phyloP scores from a whole-genome alignment of 768 basidiomycete genomes.

The Coprinellus micaceus region DNA sequence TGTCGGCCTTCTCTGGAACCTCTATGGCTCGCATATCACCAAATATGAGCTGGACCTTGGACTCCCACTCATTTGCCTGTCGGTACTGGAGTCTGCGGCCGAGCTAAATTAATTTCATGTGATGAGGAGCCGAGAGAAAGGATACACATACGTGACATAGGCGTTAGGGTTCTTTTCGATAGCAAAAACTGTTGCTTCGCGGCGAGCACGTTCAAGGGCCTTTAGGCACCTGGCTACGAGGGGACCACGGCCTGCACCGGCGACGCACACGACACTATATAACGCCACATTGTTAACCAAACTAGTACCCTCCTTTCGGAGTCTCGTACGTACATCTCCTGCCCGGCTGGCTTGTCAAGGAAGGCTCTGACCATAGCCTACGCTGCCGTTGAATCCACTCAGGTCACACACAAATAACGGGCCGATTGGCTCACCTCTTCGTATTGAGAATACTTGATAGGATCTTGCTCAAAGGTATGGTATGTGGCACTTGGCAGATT shows the following conservation, averaged over 20 bases:
- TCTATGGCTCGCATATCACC: slow-evolving; percentile 90
- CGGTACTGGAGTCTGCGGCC: slow-evolving; percentile 76
- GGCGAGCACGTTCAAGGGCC: slow-evolving; percentile 66
- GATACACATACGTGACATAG: slow-evolving; percentile 71
- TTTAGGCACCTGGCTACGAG: slow-evolving; percentile 80
- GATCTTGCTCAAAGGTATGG: slow-evolving; percentile 97
- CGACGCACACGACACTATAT: slow-evolving; percentile 78
- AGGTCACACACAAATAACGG: slow-evolving; percentile 7
- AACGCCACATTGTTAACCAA: not conserved
- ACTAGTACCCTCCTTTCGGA: not conserved
- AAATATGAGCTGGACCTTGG: slow-evolving; percentile 75
- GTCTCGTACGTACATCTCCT: slow-evolving; percentile 53
- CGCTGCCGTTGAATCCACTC: not conserved
- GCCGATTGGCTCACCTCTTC: slow-evolving; percentile 62
- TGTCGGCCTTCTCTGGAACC: slow-evolving; percentile 85
- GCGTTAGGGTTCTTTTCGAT: slow-evolving; percentile 98
- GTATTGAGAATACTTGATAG: slow-evolving; percentile 92
- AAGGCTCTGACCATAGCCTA: slow-evolving; percentile 83
- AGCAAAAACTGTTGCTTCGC: slow-evolving; percentile 69
- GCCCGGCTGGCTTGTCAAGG: slow-evolving; percentile 58
- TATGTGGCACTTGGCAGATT: slow-evolving; percentile 94
- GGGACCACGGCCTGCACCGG: slow-evolving; percentile 93
- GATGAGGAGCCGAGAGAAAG: slow-evolving; percentile 8
- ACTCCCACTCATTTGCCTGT: slow-evolving; percentile 78
- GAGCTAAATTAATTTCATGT: slow-evolving; percentile 12